Base-by-base conservation (phyloP, 257 asterid genomes). In the Ilex aquifolium region DNA sequence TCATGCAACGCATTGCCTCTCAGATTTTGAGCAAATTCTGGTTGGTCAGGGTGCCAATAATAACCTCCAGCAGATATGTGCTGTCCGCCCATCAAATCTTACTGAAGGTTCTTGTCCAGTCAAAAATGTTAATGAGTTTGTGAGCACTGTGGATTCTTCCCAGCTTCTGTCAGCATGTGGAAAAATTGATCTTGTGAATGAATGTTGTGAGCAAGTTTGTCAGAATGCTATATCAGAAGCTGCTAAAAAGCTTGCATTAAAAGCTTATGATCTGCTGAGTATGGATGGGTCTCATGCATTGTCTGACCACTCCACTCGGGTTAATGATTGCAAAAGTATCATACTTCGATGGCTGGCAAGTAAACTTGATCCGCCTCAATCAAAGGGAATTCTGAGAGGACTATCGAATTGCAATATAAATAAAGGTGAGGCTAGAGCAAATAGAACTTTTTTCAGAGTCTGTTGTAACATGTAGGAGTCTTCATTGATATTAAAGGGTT, bases 51-150 rank as follows among this genome's bases (percentile, higher is more conserved):
- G 99, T 44, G 96, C 99, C 66, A 85, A 93, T 50, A 85, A 76
- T 44, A 77, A 80, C 60, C 76, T 93, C 39, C 79, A 89, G 53
- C 76, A 65, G 69, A 78, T 93, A 72, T 93, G 99, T 80, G 84
- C 97, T 21, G 72, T 93, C 61, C 83, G 62, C 69, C 87, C 95
- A 3, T 77, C 88, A 51, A 82, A 85, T 74, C 95, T 93, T 56
- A 93, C 97, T 2, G 88, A 83, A 75, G 97, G 95, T 56, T 90
- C 95, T 74, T 93, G 99, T 74, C 97, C 97, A 1, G 80, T 93
- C 59, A 81, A 74, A 7, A 84, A 84, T 64, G 86, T 87, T 58
- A 64, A 76, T 8, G 95, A 87, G 75, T 87, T 93, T 59, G 99
- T 87, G 83, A 75, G 83, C 65, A 79, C 64, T 2, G 95, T 87